Percentiles rank a stretch among this genome's conserved stretches.
Evolutionary conservation across 768 basidiomycete genomes (phyloP).

Genomic region (Boletus rufocinnamomeus): DNA sequence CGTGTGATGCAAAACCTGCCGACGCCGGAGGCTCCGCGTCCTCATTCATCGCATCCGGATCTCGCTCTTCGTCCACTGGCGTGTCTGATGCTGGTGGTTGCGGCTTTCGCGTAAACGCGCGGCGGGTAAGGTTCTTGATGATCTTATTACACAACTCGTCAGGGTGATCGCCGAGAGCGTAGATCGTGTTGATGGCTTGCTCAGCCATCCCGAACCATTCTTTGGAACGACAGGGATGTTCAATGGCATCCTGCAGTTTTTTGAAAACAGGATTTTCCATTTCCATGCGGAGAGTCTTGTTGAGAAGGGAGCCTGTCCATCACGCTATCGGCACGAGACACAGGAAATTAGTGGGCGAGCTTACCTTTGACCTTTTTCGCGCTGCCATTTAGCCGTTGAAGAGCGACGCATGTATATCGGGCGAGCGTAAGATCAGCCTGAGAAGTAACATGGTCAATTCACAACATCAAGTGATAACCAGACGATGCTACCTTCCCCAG

Average conservation of each 20-base stretch:
- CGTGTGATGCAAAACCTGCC: conserved; percentile 19
- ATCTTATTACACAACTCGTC: conserved; percentile 79
- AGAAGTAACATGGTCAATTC: neutral
- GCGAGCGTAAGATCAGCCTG: conserved; percentile 89
- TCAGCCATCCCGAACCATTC: conserved; percentile 99
- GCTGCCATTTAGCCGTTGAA: conserved; percentile 91
- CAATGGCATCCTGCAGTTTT: conserved; percentile 78
- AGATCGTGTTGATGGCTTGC: conserved; percentile 95
- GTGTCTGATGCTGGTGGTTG: conserved; percentile 4
- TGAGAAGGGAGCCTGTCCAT: conserved; percentile 75
- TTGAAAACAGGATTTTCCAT: conserved; percentile 88
- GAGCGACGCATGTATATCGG: conserved; percentile 89
- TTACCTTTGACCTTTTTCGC: conserved; percentile 96
- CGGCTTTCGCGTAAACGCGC: conserved; percentile 57
- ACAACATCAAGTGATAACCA: neutral
- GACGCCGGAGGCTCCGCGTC: conserved; percentile 36
- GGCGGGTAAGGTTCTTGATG: conserved; percentile 76
- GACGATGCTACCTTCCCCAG: conserved; percentile 66
- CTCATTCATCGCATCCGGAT: conserved; percentile 56
- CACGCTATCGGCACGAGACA: neutral
- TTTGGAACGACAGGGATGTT: conserved; percentile 76
- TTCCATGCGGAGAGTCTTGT: conserved; percentile 81
- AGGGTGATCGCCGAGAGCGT: conserved; percentile 91
- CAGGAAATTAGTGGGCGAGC: neutral
- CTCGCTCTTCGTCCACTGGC: conserved; percentile 31